phyloP scores from a whole-genome alignment of 208 protist genomes.

The Trypanosoma scelopori region DNA sequence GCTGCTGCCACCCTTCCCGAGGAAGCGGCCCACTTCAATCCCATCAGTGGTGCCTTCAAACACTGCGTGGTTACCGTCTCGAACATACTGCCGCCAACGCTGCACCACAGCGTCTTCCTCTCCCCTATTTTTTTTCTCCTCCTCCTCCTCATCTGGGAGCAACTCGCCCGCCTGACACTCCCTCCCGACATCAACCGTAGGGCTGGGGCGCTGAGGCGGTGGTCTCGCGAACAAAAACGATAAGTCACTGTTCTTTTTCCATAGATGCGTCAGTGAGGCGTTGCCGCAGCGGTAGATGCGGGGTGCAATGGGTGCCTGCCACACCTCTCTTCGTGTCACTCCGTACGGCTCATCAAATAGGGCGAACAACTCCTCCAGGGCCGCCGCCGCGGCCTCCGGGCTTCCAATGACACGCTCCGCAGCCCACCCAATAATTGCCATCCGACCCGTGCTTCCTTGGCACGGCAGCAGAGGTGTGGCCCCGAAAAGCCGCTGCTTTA shows the following conservation, averaged over 20 bases:
- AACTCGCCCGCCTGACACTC: background rate
- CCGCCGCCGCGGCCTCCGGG: slow-evolving; percentile 35
- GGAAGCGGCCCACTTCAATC: slow-evolving; percentile 48
- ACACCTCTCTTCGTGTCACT: slow-evolving; percentile 28
- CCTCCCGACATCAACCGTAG: too few relatives aligned
- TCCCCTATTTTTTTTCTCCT: slow-evolving; percentile 5
- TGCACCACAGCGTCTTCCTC: slow-evolving; percentile 29
- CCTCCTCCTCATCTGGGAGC: background rate
- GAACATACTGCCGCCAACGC: slow-evolving; percentile 63
- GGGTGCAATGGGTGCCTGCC: slow-evolving; percentile 23
- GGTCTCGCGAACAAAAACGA: slow-evolving; percentile 24
- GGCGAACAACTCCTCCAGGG: slow-evolving; percentile 58
- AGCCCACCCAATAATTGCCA: slow-evolving; percentile 50
- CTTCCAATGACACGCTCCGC: slow-evolving; percentile 38
- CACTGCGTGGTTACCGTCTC: slow-evolving; percentile 42
- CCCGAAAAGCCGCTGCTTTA: slow-evolving; percentile 53
- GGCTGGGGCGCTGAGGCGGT: background rate
- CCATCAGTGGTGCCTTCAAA: slow-evolving; percentile 52
- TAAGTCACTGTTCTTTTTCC: slow-evolving; percentile 29
- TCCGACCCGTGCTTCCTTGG: slow-evolving; percentile 38
- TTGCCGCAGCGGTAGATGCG: slow-evolving; percentile 29
- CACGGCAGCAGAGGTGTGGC: slow-evolving; percentile 38
- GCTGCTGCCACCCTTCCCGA: slow-evolving; percentile 77
- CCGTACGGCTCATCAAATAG: slow-evolving; percentile 40
- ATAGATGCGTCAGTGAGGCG: slow-evolving; percentile 25